A percentile compares a stretch with the other conserved stretches of the same genome.
These are phyloP conservation scores for Aureobasidium pullulans DNA, from an alignment of 2,329 filamentous ascomycete genomes.

Conservation along the genomic window DNA sequence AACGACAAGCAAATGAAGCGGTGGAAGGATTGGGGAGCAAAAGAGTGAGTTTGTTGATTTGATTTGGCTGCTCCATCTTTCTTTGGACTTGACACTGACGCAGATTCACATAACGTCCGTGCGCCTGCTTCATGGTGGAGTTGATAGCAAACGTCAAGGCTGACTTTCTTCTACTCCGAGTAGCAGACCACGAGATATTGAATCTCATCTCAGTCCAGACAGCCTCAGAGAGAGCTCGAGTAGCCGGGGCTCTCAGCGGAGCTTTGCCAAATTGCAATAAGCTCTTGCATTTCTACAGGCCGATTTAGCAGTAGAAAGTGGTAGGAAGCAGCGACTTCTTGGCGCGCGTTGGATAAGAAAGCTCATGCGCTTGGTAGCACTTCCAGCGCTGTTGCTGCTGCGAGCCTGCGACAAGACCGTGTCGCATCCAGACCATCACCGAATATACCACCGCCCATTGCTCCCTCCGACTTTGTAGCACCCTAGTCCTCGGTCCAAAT, in stretches of 20 bases:
- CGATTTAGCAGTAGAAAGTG: too few species aligned
- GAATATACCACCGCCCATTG: background rate
- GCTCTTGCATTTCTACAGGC: too few species aligned
- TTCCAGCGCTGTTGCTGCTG: background rate
- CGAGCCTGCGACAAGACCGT: background rate
- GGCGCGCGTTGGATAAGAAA: background rate
- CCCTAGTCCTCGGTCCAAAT: too few species aligned
- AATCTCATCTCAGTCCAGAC: too few species aligned
- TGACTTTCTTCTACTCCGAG: too few species aligned
- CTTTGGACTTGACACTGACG: constrained; percentile 10
- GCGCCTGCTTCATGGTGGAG: background rate
- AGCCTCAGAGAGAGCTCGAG: too few species aligned
- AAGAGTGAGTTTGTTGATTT: constrained; percentile 3
- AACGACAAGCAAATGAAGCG: background rate
- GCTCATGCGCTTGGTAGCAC: background rate
- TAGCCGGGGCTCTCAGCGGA: too few species aligned
- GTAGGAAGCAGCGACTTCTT: background rate
- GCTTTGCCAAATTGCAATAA: too few species aligned
- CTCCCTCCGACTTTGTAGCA: background rate
- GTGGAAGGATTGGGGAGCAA: background rate
- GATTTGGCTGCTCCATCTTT: background rate
- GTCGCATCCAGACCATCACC: background rate
- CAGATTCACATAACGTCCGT: constrained; percentile 2
- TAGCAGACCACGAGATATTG: too few species aligned
- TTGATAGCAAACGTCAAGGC: background rate